Evolutionary conservation across 345 rosid genomes (phyloP).

Genomic region (Eucalyptus melliodora): DNA sequence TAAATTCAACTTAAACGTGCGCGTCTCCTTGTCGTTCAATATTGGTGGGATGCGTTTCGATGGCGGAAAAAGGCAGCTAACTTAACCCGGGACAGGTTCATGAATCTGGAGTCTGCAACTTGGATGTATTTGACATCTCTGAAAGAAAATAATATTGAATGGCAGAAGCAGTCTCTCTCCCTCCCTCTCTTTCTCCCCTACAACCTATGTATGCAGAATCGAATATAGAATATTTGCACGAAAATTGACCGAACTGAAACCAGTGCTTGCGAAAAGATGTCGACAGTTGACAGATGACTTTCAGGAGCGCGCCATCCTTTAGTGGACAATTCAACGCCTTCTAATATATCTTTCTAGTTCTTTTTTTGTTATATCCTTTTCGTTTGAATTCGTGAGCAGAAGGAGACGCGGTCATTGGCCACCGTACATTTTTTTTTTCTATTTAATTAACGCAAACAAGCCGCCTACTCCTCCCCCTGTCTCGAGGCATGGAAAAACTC

Average conservation of each 20-base stretch:
- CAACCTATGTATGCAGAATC: neutral
- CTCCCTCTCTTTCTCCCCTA: too few species aligned
- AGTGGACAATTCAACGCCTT: neutral
- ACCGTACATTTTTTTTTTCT: neutral
- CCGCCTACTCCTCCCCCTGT: too few species aligned
- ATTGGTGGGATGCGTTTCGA: neutral
- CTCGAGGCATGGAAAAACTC: too few species aligned
- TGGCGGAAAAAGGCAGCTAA: neutral
- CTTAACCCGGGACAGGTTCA: neutral
- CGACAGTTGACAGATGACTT: neutral
- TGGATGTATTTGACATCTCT: neutral
- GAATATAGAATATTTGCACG: neutral
- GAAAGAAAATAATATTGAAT: neutral
- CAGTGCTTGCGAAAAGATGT: neutral
- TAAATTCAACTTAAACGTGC: neutral
- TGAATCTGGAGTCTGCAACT: neutral
- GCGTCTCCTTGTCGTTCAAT: neutral
- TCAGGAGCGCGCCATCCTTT: neutral
- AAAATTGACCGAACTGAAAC: neutral
- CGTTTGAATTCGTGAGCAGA: neutral
- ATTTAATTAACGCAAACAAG: too few species aligned
- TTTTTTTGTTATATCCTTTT: neutral
- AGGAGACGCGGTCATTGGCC: neutral
- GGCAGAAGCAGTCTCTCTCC: neutral
- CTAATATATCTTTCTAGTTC: neutral